These are phyloP conservation scores for Kurtzmaniella natalensis DNA, from an alignment of 1,139 yeast genomes.

Conservation along the genomic window DNA sequence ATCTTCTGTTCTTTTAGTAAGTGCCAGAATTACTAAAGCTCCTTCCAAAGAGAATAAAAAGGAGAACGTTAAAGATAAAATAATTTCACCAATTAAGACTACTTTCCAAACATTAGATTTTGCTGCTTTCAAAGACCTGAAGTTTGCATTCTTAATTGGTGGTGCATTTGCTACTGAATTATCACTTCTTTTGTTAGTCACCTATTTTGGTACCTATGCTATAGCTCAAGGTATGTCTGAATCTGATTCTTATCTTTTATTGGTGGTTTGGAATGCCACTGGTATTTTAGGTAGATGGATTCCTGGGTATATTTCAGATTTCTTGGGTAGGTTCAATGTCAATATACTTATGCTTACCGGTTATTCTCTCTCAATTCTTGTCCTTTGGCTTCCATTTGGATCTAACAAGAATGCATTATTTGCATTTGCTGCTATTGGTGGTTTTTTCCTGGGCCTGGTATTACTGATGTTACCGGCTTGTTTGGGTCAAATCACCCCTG, in stretches of 20 bases:
- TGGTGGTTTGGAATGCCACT: constrained; percentile 37
- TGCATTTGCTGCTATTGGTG: constrained; percentile 34
- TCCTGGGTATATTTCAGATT: constrained; percentile 38
- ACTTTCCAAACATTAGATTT: constrained; percentile 7
- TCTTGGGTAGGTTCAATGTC: constrained; percentile 35
- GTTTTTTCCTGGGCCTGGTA: constrained; percentile 26
- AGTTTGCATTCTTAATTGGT: constrained; percentile 20
- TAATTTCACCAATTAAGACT: neutral
- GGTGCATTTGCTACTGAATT: constrained; percentile 52
- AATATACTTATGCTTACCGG: constrained; percentile 34
- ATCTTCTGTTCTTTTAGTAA: constrained; percentile 37
- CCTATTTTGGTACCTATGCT: constrained; percentile 42
- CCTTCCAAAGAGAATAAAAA: constrained; percentile 3
- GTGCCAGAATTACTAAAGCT: constrained; percentile 38
- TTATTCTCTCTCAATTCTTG: constrained; percentile 26
- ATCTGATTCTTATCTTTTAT: constrained; percentile 30
- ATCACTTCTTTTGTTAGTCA: constrained; percentile 46
- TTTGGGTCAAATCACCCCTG: constrained; percentile 35
- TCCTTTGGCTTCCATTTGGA: constrained; percentile 41
- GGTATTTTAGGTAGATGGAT: constrained; percentile 37
- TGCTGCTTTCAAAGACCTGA: constrained; percentile 16
- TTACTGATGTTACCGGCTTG: constrained; percentile 39
- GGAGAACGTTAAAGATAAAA: constrained; percentile 1
- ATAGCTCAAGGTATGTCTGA: constrained; percentile 37
- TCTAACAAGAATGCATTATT: constrained; percentile 24